Evolutionary conservation across 441 rosid species (phyloP), one percentile per base, ranked within the genome.

Genomic region (Oxalis stricta): DNA sequence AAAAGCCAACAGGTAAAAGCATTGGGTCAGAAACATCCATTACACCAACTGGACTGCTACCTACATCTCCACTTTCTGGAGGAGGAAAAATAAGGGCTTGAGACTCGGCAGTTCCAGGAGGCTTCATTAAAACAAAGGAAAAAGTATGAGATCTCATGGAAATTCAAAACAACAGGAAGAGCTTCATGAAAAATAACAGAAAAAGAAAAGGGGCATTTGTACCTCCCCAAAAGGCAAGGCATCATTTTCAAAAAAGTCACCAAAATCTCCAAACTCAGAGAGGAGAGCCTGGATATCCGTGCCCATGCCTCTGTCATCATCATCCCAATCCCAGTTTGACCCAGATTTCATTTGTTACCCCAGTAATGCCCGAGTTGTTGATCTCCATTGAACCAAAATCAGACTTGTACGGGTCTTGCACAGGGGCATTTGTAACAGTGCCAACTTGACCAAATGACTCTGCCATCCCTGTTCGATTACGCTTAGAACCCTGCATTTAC

Each of bases 91-190:
- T 65, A 61, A 78, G 75, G 40, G 94, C 70, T 59, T 89, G 86
- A 10, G 94, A 88, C 73, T 88, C 99, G 34, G 99, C 97, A 67
- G 97, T 88, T 71, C 99, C 99, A 33, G 99, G 99, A 53, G 99
- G 99, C 99, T 93, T 65, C 69, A 75, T 33, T 56, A 59, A 55
- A 57, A 43, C 61, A 69, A 61, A 18, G 31, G 10, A 23, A 36
- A 52, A 29, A 38, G n/a, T n/a, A 59, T 53, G 43, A 64, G 58
- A 59, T 63, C 18, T 36, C 64, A 44, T 46, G 34, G 39, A 50
- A 37, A 49, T 28, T 52, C 18, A 41, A 62, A 53, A 44, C 50
- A 48, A 49, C 35, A 35, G 16, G 35, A 6, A 49, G 53, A 48
- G 38, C 30, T n/a, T n/a, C n/a, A 38, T 23, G 24, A 51, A 49